Evolutionary conservation across 1,284 basidiomycete species (phyloP), one percentile per base, ranked within the genome.

Genomic region (Ceratobasidium sp.): DNA sequence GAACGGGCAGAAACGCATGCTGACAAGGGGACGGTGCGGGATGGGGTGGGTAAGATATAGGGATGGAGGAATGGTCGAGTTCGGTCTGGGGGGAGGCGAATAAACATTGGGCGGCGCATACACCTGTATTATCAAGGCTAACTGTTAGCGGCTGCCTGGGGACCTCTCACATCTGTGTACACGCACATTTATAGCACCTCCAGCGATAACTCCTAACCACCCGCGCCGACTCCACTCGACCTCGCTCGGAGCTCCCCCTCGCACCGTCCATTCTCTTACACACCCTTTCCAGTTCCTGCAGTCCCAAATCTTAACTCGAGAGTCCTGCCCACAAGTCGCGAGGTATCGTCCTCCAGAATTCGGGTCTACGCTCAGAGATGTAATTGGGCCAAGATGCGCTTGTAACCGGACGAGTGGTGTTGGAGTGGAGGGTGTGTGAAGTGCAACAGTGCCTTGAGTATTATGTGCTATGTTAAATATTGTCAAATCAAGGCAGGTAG

Each of bases 391-490:
- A 0, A 94, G 84, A 78, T 99, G 96, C 0, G 96, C 92, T 4
- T 98, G 86, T 0, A 98, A 85, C 76, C 92, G 94, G 54, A 99
- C 92, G 0, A 95, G 95, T 0, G 96, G 92, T 60, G 93, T 90
- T 0, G 94, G 88, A 8, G 96, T 84, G 77, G 97, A 98, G 0
- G 96, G 97, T 6, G 96, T 97, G 95, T 96, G 98, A 9, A 99
- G 84, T 0, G 95, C 96, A 36, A 98, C 92, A 6, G 90, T 90
- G 1, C 93, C 92, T 76, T 28, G 0, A 56, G 58, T 25, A 14
- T 16, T 14, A n/a, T 36, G 53, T 7, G 2, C 42, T 48, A 9
- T 16, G 18, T 33, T 4, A 48, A 53, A 16, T 7, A 18, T 23
- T 14, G 44, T 16, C 11, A 36, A 5, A 21, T 49, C 23, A 2